A percentile compares a stretch with the other conserved stretches of the same genome.
Evolutionary conservation across 2,329 filamentous ascomycete species (phyloP).

Genomic region (Paramyrothecium sp.): DNA sequence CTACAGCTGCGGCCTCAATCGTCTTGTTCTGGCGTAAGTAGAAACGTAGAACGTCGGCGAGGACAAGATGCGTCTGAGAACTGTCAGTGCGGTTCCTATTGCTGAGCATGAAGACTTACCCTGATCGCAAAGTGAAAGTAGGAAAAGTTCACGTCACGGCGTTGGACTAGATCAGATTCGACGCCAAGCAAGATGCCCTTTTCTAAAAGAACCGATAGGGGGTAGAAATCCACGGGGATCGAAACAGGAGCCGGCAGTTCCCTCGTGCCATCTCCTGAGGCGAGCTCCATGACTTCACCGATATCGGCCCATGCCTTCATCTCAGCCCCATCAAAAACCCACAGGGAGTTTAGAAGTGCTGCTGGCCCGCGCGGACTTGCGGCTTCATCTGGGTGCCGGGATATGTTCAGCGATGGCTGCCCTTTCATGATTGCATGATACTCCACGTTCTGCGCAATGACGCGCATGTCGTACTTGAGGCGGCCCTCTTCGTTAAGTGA

Average conservation of each 20-base stretch:
- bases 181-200: constrained; percentile 90
- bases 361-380: constrained; percentile 23
- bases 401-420: constrained; percentile 52
- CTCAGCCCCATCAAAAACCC: constrained; percentile 88
- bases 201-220: constrained; percentile 79
- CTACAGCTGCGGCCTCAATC: constrained; percentile 77
- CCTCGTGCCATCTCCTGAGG: constrained; percentile 61
- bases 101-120: constrained; percentile 49
- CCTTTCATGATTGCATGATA: constrained; percentile 93
- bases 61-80: constrained; percentile 80
- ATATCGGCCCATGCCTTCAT: constrained; percentile 89
- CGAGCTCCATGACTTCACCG: constrained; percentile 74
- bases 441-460: constrained; percentile 93
- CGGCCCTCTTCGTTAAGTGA: constrained; percentile 78
- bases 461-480: constrained; percentile 96
- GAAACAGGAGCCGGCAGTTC: constrained; percentile 74
- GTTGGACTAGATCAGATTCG: constrained; percentile 89
- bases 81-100: neutral
- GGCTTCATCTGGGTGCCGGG: constrained; percentile 19
- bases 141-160: constrained; percentile 87
- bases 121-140: constrained; percentile 85
- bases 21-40: constrained; percentile 75
- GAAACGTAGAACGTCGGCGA: constrained; percentile 82
- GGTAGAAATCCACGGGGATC: constrained; percentile 92
- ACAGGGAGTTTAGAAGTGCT: constrained; percentile 80